Evolutionary conservation across 208 protist genomes (phyloP).

Genomic region (Leishmania tropica): DNA sequence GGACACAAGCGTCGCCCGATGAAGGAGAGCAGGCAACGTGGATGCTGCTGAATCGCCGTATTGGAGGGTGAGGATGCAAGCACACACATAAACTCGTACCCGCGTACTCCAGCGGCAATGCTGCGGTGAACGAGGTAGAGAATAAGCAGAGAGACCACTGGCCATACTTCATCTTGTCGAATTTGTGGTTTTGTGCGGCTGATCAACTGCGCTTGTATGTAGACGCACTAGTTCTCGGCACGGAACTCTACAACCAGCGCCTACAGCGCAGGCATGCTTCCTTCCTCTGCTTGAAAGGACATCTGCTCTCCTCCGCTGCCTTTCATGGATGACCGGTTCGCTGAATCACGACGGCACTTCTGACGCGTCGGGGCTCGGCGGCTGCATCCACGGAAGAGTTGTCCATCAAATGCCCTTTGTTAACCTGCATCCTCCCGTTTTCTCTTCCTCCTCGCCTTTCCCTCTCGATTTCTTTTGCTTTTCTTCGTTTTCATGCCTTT

Average conservation of each 20-base stretch:
- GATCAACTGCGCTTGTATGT: background rate
- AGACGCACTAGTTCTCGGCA: background rate
- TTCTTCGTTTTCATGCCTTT: background rate
- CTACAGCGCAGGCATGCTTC: background rate
- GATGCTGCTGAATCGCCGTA: background rate
- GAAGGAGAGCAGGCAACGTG: background rate
- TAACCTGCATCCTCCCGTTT: background rate
- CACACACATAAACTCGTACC: background rate
- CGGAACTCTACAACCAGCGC: background rate
- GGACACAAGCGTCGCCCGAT: background rate
- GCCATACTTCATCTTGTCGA: too few relatives aligned
- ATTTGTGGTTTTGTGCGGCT: background rate
- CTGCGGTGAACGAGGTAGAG: too few relatives aligned
- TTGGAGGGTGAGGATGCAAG: background rate
- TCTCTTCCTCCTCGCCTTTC: background rate
- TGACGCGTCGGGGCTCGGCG: background rate
- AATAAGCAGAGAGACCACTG: background rate
- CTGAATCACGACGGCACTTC: background rate
- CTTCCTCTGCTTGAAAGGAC: background rate
- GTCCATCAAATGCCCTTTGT: background rate
- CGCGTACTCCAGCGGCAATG: background rate
- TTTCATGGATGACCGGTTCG: background rate
- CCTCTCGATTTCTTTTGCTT: background rate
- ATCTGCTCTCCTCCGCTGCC: background rate
- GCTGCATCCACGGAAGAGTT: background rate